phyloP scores from a whole-genome alignment of 2,329 filamentous ascomycete species.

The Stagonosporopsis rhizophila region DNA sequence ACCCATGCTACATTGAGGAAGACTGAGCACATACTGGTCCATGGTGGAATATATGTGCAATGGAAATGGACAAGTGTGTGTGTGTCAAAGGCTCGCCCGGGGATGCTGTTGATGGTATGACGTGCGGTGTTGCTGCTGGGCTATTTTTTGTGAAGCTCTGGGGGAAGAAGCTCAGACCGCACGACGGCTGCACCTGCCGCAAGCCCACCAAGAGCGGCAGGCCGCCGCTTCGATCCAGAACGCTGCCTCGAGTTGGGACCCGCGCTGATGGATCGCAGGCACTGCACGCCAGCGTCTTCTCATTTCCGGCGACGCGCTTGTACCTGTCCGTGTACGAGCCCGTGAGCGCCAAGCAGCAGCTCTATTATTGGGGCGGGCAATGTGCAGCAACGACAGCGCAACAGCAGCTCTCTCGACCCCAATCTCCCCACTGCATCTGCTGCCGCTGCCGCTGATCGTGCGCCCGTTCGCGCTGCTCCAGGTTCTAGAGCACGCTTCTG shows the following conservation, averaged over 20 bases:
- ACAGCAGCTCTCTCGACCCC: conserved; percentile 11
- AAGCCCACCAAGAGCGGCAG: conserved; percentile 6
- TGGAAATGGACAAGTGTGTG: background rate
- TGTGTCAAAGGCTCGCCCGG: background rate
- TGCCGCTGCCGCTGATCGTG: conserved; percentile 21
- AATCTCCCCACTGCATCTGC: conserved; percentile 10
- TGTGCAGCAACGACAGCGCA: conserved; percentile 23
- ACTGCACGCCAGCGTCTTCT: conserved; percentile 18
- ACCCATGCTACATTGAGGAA: background rate
- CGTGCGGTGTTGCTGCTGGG: background rate
- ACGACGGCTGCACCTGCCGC: conserved; percentile 7
- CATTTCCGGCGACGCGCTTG: conserved; percentile 24
- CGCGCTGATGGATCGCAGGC: conserved; percentile 10
- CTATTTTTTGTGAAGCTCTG: conserved; percentile 11
- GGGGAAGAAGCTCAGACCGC: background rate
- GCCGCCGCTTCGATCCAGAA: conserved; percentile 15
- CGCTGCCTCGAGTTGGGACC: conserved; percentile 4
- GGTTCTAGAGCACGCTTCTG: conserved; percentile 4
- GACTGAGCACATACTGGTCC: conserved; percentile 44
- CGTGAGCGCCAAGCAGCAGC: conserved; percentile 30
- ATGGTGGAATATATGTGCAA: conserved; percentile 27
- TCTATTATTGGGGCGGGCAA: conserved; percentile 30
- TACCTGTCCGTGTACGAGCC: conserved; percentile 17
- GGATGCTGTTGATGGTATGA: background rate
- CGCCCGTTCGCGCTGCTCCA: conserved; percentile 16